Base-by-base conservation (phyloP, 2,329 filamentous ascomycete species). In the Ambrosiella xylebori region DNA sequence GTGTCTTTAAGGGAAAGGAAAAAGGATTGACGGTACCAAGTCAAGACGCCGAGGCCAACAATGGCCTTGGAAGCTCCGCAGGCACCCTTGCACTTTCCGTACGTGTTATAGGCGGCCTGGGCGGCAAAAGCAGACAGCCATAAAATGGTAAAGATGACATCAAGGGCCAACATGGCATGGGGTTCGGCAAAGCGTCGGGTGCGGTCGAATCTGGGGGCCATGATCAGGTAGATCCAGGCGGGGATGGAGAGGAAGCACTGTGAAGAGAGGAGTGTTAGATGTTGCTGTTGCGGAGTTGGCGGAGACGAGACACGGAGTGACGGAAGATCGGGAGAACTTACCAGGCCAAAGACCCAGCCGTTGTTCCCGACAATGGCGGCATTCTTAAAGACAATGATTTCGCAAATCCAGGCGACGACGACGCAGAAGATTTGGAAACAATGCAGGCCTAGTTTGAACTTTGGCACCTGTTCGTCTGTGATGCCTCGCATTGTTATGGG, bases 101-200 rank as follows among this genome's bases (percentile, higher is more conserved):
- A 71, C 2, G 74, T 72, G 69, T 85, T 84, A 69, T 79, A 85
- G 7, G 78, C 74, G 1, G 82, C 81, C 65, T 85, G 79, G 15
- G 79, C 76, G 37, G 82, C 77, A 65, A 85, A 85, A 15, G 77
- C 82, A 2, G 81, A 82, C 49, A 86, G 71, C 81, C 82, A 85
- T 61, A 85, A 69, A 63, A 85, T 67, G 65, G 72, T 70, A 65
- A 76, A 82, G 59, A 80, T 44, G n/a, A 68, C 68, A 65, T 85
- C 82, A 38, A 84, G 71, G 7, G 68, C 70, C 27, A 80, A 69
- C 74, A 85, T 80, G 61, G 74, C 81, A 63, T 80, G 76, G 2
- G 81, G 79, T 60, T 84, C 72, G 55, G 81, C 82, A 57, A 81
- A 73, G 62, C 74, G 78, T 57, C 78, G 75, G 3, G 82, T 82